Conservation (phyloP, 805 yeast genomes). For the Komagataella phaffii region DNA sequence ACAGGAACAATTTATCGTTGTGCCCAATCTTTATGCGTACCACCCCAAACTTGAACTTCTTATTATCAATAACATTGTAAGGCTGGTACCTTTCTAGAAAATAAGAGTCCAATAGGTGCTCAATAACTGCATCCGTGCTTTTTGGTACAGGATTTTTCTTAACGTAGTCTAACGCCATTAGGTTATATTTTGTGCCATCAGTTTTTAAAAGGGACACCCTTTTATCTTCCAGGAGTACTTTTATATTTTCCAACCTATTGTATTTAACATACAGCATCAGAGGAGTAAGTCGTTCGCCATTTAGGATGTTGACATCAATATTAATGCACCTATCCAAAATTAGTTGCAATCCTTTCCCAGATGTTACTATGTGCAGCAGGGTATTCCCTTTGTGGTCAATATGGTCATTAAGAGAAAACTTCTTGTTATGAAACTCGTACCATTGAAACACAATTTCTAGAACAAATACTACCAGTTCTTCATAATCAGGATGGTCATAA, state of each 20-base stretch:
- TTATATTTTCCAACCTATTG: constrained; percentile 48
- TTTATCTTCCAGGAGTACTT: constrained; percentile 30
- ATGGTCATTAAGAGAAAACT: constrained; percentile 44
- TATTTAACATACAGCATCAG: constrained; percentile 58
- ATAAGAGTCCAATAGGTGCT: constrained; percentile 18
- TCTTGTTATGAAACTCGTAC: constrained; percentile 17
- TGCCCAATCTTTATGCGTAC: constrained; percentile 19
- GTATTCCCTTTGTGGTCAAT: constrained; percentile 65
- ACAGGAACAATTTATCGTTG: constrained; percentile 13
- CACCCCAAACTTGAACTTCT: constrained; percentile 12
- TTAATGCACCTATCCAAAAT: constrained; percentile 23
- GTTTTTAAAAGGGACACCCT: constrained; percentile 29
- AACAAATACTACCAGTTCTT: constrained; percentile 28
- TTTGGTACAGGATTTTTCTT: constrained; percentile 13
- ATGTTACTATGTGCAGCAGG: constrained; percentile 54
- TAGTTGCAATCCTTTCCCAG: constrained; percentile 26
- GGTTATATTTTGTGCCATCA: constrained; percentile 14
- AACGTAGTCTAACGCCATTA: constrained; percentile 32
- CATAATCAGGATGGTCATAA: constrained; percentile 64
- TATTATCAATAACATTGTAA: constrained; percentile 8
- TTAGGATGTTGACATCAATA: constrained; percentile 46
- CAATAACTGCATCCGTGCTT: constrained; percentile 10
- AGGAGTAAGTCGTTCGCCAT: constrained; percentile 51
- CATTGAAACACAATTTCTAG: constrained; percentile 30
- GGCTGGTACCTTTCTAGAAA: constrained; percentile 11